Conservation (phyloP, 2,329 filamentous ascomycete genomes). For the Cadophora luteo-olivacea region DNA sequence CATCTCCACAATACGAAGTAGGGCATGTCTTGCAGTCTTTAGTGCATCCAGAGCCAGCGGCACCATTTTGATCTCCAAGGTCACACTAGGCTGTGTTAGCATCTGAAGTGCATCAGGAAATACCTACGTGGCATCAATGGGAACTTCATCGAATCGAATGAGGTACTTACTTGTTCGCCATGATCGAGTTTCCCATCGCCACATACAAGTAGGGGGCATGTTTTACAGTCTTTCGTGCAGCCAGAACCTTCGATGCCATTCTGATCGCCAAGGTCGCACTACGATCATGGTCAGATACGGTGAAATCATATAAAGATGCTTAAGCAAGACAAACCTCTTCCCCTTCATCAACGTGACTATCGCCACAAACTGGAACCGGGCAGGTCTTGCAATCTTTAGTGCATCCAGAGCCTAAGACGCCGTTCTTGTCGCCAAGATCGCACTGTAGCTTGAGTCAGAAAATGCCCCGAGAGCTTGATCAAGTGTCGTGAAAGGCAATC, state of each 20-base stretch:
- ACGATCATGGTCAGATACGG: neutral
- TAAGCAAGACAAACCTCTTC: constrained; percentile 1
- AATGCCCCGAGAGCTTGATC: neutral
- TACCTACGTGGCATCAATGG: too few species aligned
- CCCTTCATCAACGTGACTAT: neutral
- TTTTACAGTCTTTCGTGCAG: constrained; percentile 19
- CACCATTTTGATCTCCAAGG: constrained; percentile 9
- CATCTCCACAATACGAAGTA: constrained; percentile 9
- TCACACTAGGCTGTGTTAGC: constrained; percentile 9
- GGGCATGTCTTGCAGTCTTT: constrained; percentile 9
- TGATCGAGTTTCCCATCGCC: constrained; percentile 16
- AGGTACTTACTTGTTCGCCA: constrained; percentile 8
- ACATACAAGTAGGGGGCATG: constrained; percentile 8
- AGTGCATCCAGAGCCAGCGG: constrained; percentile 14
- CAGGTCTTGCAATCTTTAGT: constrained; percentile 20
- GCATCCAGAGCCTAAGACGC: constrained; percentile 11
- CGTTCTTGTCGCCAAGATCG: constrained; percentile 2
- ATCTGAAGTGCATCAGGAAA: too few species aligned
- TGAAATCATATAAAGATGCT: neutral
- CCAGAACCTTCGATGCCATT: constrained; percentile 20
- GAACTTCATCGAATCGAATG: too few species aligned
- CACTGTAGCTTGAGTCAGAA: neutral
- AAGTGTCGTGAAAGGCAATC: neutral
- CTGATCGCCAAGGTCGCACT: constrained; percentile 23
- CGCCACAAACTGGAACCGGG: neutral